Conservation (phyloP, 2,329 filamentous ascomycete genomes). For the Colletotrichum orchidophilum region DNA sequence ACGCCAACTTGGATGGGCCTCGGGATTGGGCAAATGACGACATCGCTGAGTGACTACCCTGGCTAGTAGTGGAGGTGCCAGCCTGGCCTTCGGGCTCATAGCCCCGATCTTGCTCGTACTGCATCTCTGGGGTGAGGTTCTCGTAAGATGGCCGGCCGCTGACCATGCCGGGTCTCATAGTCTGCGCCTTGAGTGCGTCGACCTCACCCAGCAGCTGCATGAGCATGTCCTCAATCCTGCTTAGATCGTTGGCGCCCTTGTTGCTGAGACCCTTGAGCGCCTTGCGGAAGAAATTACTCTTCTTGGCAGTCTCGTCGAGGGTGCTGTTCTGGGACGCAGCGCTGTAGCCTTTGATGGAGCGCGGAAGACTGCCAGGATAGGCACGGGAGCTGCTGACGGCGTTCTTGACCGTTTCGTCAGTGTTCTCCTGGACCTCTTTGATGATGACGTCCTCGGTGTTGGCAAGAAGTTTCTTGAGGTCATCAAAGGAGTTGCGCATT, state of each 20-base stretch:
- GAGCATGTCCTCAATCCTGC: slow-evolving; percentile 90
- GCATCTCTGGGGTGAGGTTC: slow-evolving; percentile 68
- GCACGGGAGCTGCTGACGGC: slow-evolving; percentile 88
- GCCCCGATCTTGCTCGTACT: slow-evolving; percentile 75
- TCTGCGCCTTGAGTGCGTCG: slow-evolving; percentile 78
- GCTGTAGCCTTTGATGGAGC: slow-evolving; percentile 61
- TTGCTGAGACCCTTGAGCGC: slow-evolving; percentile 91
- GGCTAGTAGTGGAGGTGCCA: slow-evolving; percentile 74
- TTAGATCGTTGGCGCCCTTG: slow-evolving; percentile 88
- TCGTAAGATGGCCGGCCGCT: slow-evolving; percentile 74
- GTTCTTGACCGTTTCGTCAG: slow-evolving; percentile 84
- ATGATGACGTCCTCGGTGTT: slow-evolving; percentile 92
- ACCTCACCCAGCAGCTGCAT: slow-evolving; percentile 93
- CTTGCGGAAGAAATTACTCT: slow-evolving; percentile 91
- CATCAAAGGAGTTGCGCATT: slow-evolving; percentile 96
- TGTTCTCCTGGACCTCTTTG: slow-evolving; percentile 85
- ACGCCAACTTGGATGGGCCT: slow-evolving; percentile 53
- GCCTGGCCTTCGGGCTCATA: slow-evolving; percentile 87
- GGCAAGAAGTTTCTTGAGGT: slow-evolving; percentile 91
- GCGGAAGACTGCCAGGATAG: slow-evolving; percentile 72
- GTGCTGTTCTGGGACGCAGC: slow-evolving; percentile 63
- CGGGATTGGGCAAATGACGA: slow-evolving; percentile 69
- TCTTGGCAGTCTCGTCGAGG: slow-evolving; percentile 74
- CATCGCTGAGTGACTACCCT: slow-evolving; percentile 79
- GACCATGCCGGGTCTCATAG: slow-evolving; percentile 48